phyloP scores from a whole-genome alignment of 345 rosid species.

The Lepidium sativum region DNA sequence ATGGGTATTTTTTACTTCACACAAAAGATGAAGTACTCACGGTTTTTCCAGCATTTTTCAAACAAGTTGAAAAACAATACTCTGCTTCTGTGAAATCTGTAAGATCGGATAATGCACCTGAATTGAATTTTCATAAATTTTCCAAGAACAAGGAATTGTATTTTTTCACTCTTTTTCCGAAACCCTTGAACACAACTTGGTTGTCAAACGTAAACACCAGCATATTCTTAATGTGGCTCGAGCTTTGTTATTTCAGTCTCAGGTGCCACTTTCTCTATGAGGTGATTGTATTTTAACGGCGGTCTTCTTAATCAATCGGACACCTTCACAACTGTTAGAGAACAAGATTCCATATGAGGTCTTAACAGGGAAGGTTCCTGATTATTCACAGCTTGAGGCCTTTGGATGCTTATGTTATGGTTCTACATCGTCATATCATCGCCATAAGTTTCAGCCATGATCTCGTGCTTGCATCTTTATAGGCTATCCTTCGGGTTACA shows the following conservation, averaged over 20 bases:
- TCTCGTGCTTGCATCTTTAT: fast-evolving
- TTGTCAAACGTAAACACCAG: not conserved
- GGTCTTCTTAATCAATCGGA: not conserved
- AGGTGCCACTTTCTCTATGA: fast-evolving
- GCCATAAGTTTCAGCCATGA: not conserved
- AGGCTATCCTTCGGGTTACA: not conserved
- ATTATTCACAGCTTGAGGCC: too few relatives aligned
- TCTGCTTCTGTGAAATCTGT: too few relatives aligned
- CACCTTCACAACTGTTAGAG: fast-evolving
- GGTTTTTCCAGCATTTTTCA: too few relatives aligned
- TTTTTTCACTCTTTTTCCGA: not conserved
- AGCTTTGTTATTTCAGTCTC: not conserved
- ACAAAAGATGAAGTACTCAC: too few relatives aligned
- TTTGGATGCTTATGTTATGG: not conserved
- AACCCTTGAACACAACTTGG: not conserved
- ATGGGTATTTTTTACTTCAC: too few relatives aligned
- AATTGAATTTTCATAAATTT: not conserved
- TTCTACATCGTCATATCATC: fast-evolving
- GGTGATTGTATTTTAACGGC: fast-evolving
- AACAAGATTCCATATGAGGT: fast-evolving
- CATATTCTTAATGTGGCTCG: not conserved
- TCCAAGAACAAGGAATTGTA: not conserved
- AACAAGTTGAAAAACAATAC: too few relatives aligned
- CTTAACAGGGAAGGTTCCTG: fast-evolving
- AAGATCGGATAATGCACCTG: too few relatives aligned